phyloP scores from a whole-genome alignment of 371 early-diverging fungal genomes.

The Actinomortierella wolfii region DNA sequence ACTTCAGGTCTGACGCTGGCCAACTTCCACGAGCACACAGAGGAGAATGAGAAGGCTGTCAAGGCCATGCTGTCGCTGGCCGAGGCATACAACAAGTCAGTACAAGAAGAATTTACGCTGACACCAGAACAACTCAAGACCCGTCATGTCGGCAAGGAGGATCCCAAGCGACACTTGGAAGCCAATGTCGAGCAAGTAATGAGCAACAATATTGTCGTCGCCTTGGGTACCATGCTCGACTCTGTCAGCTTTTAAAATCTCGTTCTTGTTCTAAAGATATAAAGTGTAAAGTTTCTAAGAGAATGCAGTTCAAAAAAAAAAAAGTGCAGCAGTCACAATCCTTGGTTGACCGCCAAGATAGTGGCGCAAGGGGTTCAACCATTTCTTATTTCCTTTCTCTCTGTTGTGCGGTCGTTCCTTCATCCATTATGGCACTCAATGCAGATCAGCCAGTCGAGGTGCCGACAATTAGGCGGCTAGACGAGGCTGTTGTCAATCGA shows the following conservation, averaged over 20 bases:
- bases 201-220: conserved; percentile 95
- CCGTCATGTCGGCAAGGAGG: conserved; percentile 97
- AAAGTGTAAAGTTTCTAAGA: too few species aligned
- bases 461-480: conserved; percentile 68
- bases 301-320: too few species aligned
- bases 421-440: too few species aligned
- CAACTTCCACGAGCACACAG: conserved; percentile 83
- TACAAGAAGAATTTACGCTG: conserved; percentile 93
- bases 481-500: conserved; percentile 85
- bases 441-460: conserved; percentile 1
- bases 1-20: conserved; percentile 92
- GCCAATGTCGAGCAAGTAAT: conserved; percentile 88
- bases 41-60: conserved; percentile 83
- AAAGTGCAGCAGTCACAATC: too few species aligned
- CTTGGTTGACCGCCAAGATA: too few species aligned
- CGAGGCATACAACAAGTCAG: conserved; percentile 94
- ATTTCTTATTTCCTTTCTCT: too few species aligned
- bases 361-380: too few species aligned
- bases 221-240: conserved; percentile 92
- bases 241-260: conserved; percentile 67
- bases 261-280: too few species aligned
- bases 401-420: too few species aligned
- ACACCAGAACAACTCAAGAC: conserved; percentile 94
- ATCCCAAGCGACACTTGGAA: conserved; percentile 97
- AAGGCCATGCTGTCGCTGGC: conserved; percentile 89